Evolutionary conservation across 2,329 filamentous ascomycete species (phyloP).

Genomic region (Chalara sp.): DNA sequence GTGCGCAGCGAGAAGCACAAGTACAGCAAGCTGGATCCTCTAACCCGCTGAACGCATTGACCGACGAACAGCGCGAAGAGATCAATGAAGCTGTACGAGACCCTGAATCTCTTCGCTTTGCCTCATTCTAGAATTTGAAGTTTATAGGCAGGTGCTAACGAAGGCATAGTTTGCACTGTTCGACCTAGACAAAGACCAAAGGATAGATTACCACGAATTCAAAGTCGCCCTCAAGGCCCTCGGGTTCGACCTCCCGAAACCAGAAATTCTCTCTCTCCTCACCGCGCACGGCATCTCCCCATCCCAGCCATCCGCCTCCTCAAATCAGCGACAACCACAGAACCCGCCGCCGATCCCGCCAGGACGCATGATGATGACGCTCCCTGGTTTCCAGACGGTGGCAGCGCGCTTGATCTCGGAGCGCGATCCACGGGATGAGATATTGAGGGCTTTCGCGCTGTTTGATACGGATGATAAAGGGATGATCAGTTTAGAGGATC

Average conservation of each 20-base stretch:
- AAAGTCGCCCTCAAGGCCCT: conserved; percentile 94
- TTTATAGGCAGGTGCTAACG: background rate
- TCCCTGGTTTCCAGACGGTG: conserved; percentile 66
- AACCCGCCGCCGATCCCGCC: conserved; percentile 48
- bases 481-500: conserved; percentile 80
- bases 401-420: conserved; percentile 75
- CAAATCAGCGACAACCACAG: conserved; percentile 20
- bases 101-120: conserved; percentile 26
- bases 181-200: conserved; percentile 89
- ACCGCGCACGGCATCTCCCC: conserved; percentile 72
- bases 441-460: conserved; percentile 81
- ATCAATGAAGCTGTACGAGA: conserved; percentile 77
- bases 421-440: conserved; percentile 85
- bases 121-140: background rate
- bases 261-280: conserved; percentile 75
- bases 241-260: conserved; percentile 84
- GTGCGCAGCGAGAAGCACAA: conserved; percentile 12
- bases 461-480: conserved; percentile 94
- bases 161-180: conserved; percentile 77
- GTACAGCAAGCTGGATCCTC: conserved; percentile 8
- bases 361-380: conserved; percentile 56
- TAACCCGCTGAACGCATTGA: conserved; percentile 40
- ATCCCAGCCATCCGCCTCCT: conserved; percentile 42
- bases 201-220: conserved; percentile 97
- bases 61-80: conserved; percentile 86